phyloP scores from a whole-genome alignment of 2,329 filamentous ascomycete genomes.

The Claviceps quebecensis region DNA sequence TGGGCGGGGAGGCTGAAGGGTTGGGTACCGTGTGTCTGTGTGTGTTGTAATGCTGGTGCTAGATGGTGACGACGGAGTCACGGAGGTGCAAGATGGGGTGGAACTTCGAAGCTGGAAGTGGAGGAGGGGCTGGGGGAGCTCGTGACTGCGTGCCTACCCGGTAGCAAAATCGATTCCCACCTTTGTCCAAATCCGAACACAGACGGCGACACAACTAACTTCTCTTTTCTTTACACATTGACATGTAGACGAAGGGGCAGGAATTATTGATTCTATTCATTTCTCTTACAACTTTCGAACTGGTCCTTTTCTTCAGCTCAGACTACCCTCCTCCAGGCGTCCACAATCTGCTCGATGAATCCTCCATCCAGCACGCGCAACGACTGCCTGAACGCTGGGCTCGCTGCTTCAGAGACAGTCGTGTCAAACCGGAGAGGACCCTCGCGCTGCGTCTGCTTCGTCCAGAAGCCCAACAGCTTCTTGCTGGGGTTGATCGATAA shows the following conservation, averaged over 20 bases:
- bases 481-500: slow-evolving; percentile 30
- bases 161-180: background rate
- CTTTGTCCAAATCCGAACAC: background rate
- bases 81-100: background rate
- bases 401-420: background rate
- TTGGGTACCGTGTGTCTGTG: background rate
- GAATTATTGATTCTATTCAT: background rate
- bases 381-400: background rate
- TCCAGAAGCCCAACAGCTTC: slow-evolving; percentile 30
- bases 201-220: background rate
- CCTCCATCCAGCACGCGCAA: background rate
- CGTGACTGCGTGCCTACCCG: background rate
- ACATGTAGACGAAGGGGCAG: background rate
- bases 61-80: background rate
- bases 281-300: background rate
- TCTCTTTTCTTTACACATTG: background rate
- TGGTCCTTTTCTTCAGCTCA: background rate
- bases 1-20: background rate
- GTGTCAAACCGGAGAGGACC: background rate
- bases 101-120: background rate
- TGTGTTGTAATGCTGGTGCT: background rate
- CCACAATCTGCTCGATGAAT: background rate
- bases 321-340: background rate
- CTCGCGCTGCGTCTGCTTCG: background rate
- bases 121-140: background rate